Evolutionary conservation across 371 early-diverging fungal species (phyloP), one percentile per base, ranked within the genome.

Genomic region (Zancudomyces culisetae): DNA sequence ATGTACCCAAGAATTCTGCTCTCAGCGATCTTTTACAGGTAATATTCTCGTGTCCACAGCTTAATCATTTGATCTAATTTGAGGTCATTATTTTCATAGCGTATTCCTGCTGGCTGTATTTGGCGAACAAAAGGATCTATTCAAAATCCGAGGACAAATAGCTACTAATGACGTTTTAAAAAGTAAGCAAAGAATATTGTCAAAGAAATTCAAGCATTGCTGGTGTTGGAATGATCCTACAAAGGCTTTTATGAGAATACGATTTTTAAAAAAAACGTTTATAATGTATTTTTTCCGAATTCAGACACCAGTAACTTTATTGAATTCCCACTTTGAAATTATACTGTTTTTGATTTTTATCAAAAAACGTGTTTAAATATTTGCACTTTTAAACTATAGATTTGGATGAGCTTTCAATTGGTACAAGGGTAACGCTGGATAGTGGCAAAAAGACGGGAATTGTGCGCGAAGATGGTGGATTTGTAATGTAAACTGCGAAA

Each of bases 381-480:
- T n/a, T n/a, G n/a, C n/a, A n/a, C n/a, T n/a, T n/a, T n/a, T n/a
- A n/a, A n/a, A n/a, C n/a, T n/a, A 20, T 21, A 42, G 63, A 67
- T 23, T 50, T 59, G 2, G 46, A 57, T 0, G 47, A 42, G 22
- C 54, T 71, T 8, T 50, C 63, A 1, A 58, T 71, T 0, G 47
- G 47, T 1, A 64, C 70, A 0, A 54, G 54, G n/a, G 62, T 72
- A 10, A 28, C 60, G 20, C 41, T 75, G 2, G 62, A 75, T 51
- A 73, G 75, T 22, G 75, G 75, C 22, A 62, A 63, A 51, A 54
- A 54, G 13, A 45, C 54, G 12, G 62, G 62, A 0, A 69, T 59
- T 49, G 60, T 75, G 24, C 65, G 59, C 18, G 60, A 57, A 4
- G 73, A 70, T 40, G 75, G 75, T 12, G 10, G 49, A 8, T 75